Base-by-base conservation (phyloP, 2,329 filamentous ascomycete genomes). In the Xylaria polymorpha region DNA sequence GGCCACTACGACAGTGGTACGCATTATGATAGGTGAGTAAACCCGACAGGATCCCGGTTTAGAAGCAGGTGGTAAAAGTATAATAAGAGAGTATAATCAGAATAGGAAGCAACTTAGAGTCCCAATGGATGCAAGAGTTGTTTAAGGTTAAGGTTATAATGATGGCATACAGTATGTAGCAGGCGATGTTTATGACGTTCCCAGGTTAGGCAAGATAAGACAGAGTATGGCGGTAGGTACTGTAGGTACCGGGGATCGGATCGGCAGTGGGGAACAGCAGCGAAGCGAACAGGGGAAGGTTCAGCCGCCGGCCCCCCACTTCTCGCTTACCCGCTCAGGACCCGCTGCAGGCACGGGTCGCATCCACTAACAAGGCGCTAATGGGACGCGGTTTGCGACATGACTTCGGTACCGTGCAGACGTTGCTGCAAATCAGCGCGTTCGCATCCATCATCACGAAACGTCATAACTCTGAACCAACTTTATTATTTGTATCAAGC, bases 1-100 rank as follows among this genome's bases (percentile, higher is more conserved):
- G 61, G 77, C 74, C 64, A 83, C 71, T 37, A 85, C 61, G 67
- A 80, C 64, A 10, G 74, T 71, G n/a, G 74, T 69, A 62, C 73
- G 78, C 79, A 81, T 81, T 15, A 61, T 74, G 66, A 55, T 18
- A 46, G 44, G 12, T 29, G 25, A 29, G 25, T 53, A 22, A 1
- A 39, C 41, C 50, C 14, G 61, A 37, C 4, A 29, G 25, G 25
- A 29, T 29, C 25, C 25, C 4, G 4, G 25, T 29, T n/a, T 43
- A 55, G 46, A 32, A 44, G 20, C 5, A 14, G 32, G 29, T n/a
- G 22, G 37, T 15, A 12, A 15, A 41, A 55, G 39, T 25, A 15
- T 37, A 20, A 25, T 43, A 1, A 2, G 20, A 18, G 20, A 57
- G 35, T 20, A 14, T 14, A 22, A 10, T 10, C 15, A 2, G 7